phyloP scores from a whole-genome alignment of 495 filamentous ascomycete species.

The Tuber brumale region DNA sequence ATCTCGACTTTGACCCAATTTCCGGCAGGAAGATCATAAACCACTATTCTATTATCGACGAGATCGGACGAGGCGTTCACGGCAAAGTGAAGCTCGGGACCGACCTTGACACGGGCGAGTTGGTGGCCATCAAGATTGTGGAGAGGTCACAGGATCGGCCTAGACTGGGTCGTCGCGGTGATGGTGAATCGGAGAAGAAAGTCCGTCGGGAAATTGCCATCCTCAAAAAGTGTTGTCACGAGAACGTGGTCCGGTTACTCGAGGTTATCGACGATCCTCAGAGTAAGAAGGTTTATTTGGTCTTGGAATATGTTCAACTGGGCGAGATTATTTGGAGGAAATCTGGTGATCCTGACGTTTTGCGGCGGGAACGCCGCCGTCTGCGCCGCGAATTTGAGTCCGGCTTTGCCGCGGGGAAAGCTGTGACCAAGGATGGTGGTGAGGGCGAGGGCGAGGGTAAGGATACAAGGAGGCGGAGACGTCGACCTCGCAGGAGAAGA shows the following conservation, averaged over 20 bases:
- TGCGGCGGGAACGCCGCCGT: slow-evolving; percentile 70
- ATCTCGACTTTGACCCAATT: slow-evolving; percentile 75
- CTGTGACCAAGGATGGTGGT: slow-evolving; percentile 14
- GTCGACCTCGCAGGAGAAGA: slow-evolving; percentile 24
- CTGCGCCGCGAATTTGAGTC: slow-evolving; percentile 38
- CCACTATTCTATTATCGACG: slow-evolving; percentile 90
- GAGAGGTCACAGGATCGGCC: slow-evolving; percentile 88
- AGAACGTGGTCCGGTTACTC: slow-evolving; percentile 86
- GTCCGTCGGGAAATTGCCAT: slow-evolving; percentile 97
- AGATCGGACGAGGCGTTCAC: slow-evolving; percentile 90
- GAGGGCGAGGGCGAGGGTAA: slow-evolving; percentile 20
- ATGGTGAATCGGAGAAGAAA: slow-evolving; percentile 53
- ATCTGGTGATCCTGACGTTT: slow-evolving; percentile 70
- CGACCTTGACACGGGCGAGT: slow-evolving; percentile 66
- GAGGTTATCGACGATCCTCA: slow-evolving; percentile 97
- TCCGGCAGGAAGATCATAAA: slow-evolving; percentile 95
- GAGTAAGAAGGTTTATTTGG: slow-evolving; percentile 94
- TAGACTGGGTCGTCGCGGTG: slow-evolving; percentile 69
- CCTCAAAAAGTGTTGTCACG: slow-evolving; percentile 92
- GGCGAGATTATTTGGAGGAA: slow-evolving; percentile 92
- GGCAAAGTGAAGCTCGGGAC: slow-evolving; percentile 93
- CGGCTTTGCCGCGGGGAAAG: slow-evolving; percentile 12
- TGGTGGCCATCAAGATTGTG: slow-evolving; percentile 97
- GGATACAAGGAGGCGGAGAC: slow-evolving; percentile 21
- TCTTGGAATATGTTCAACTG: slow-evolving; percentile 85